Percentiles rank a stretch among this genome's conserved stretches.
Conservation (phyloP, 768 basidiomycete genomes). For the Coprinellus aureogranulatus region DNA sequence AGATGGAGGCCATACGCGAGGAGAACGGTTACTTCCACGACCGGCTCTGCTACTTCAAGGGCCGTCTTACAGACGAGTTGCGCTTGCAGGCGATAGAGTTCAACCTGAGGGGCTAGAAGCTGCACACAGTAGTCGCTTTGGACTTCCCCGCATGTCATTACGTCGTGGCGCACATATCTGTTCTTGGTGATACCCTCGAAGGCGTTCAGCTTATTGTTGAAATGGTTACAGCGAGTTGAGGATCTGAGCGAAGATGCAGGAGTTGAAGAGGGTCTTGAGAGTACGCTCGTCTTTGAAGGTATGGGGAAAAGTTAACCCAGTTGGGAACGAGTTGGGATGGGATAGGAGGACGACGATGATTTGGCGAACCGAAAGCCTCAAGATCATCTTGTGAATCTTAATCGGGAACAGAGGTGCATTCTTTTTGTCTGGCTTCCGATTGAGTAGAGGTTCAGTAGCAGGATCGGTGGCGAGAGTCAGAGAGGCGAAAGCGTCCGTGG, state of each 20-base stretch:
- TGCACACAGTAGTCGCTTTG: too few relatives aligned
- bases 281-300: constrained; percentile 39
- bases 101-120: too few relatives aligned
- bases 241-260: constrained; percentile 98
- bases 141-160: too few relatives aligned
- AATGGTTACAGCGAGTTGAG: constrained; percentile 90
- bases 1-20: too few relatives aligned
- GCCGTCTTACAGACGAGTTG: too few relatives aligned
- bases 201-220: constrained; percentile 85
- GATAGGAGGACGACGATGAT: constrained; percentile 79
- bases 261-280: constrained; percentile 89
- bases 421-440: constrained; percentile 90
- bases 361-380: constrained; percentile 87
- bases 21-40: too few relatives aligned
- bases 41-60: too few relatives aligned
- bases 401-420: constrained; percentile 84
- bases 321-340: constrained; percentile 75
- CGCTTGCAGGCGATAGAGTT: too few relatives aligned
- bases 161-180: constrained; percentile 69
- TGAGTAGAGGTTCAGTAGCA: constrained; percentile 72
- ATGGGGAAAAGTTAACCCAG: constrained; percentile 62
- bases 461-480: constrained; percentile 97
- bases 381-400: constrained; percentile 96
- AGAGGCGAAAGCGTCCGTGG: constrained; percentile 98
- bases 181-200: constrained; percentile 81